Percentiles rank a stretch among this genome's conserved stretches.
phyloP scores from a whole-genome alignment of 1,139 yeast genomes.

The Kodamaea sp. region DNA sequence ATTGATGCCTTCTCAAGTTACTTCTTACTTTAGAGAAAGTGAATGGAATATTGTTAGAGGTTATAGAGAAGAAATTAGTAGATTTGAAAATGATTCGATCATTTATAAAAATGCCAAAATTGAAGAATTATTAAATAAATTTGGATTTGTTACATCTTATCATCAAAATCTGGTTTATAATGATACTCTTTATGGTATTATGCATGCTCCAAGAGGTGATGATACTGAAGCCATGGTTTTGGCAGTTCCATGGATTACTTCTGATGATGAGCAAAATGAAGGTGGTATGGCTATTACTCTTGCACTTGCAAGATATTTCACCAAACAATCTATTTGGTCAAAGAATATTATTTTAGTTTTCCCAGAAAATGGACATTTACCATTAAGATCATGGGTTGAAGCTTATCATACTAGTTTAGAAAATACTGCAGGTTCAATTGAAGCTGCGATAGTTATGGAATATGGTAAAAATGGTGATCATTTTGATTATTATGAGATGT shows the following conservation, averaged over 20 bases:
- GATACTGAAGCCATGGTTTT: constrained; percentile 94
- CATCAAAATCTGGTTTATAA: constrained; percentile 29
- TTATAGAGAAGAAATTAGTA: constrained; percentile 57
- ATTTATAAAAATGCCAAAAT: constrained; percentile 44
- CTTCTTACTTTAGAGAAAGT: constrained; percentile 85
- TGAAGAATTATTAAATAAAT: constrained; percentile 59
- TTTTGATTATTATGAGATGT: constrained; percentile 70
- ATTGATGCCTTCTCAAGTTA: constrained; percentile 93
- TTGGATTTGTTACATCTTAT: constrained; percentile 68
- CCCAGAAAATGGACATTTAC: constrained; percentile 66
- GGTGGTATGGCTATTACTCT: constrained; percentile 78
- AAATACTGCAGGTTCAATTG: constrained; percentile 92
- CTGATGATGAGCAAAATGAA: constrained; percentile 58
- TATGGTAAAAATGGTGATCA: constrained; percentile 65
- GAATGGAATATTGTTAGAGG: constrained; percentile 95
- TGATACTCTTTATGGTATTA: constrained; percentile 70
- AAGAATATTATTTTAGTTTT: constrained; percentile 86
- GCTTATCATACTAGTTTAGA: constrained; percentile 88
- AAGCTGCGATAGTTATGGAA: constrained; percentile 85
- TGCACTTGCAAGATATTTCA: constrained; percentile 75
- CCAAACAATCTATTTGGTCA: constrained; percentile 90
- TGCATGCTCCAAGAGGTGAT: constrained; percentile 94
- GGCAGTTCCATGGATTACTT: constrained; percentile 78
- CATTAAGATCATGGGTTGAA: constrained; percentile 86
- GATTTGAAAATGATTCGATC: constrained; percentile 31